Conservation (phyloP, 179 eudicot genomes). For the Beta corolliflora region DNA sequence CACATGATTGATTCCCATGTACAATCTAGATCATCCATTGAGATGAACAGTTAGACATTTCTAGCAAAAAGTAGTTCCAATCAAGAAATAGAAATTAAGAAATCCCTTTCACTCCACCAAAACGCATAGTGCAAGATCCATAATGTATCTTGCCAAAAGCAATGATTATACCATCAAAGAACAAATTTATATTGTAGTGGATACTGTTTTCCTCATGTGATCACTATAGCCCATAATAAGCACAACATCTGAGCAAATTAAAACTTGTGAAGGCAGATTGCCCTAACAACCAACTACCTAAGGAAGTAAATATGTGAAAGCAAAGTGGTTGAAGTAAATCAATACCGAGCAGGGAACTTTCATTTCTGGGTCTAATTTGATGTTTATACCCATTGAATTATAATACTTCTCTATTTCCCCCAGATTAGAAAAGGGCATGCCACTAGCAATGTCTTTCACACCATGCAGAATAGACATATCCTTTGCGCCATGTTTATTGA, state of each 20-base stretch:
- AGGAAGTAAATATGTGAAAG: neutral
- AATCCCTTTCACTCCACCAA: neutral
- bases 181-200: neutral
- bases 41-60: constrained; percentile 23
- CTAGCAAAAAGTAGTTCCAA: neutral
- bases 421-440: constrained; percentile 64
- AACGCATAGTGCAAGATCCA: neutral
- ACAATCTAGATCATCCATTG: constrained; percentile 64
- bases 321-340: neutral
- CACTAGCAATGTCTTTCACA: constrained; percentile 66
- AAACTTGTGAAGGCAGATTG: neutral
- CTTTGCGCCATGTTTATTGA: constrained; percentile 94
- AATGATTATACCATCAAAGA: neutral
- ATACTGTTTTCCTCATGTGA: constrained; percentile 6
- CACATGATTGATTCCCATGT: constrained; percentile 87
- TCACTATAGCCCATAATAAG: neutral
- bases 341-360: constrained; percentile 94
- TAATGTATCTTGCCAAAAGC: neutral
- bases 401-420: constrained; percentile 68
- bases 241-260: neutral
- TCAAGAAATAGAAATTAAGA: neutral
- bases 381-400: constrained; percentile 55
- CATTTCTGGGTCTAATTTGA: constrained; percentile 85
- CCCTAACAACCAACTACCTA: neutral
- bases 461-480: constrained; percentile 65